phyloP scores from a whole-genome alignment of 208 protist genomes.

The Trypanosoma cruzi region DNA sequence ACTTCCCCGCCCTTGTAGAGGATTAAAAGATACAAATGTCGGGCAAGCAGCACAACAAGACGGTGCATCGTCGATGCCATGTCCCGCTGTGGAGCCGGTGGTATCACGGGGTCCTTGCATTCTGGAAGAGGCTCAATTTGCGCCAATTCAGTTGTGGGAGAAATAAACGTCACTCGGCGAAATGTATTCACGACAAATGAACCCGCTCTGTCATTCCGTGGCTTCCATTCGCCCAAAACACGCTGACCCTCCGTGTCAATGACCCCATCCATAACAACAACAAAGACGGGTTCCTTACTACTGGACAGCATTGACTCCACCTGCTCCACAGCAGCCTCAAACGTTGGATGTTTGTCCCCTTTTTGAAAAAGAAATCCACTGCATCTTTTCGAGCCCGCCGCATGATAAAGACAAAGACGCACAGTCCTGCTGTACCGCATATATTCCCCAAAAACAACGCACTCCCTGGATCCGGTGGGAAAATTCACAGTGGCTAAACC shows the following conservation, averaged over 20 bases:
- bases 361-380: slow-evolving; percentile 7
- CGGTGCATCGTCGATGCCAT: slow-evolving; percentile 66
- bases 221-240: slow-evolving; percentile 66
- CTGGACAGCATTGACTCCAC: slow-evolving; percentile 6
- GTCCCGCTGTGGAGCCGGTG: slow-evolving; percentile 47
- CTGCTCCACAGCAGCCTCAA: slow-evolving; percentile 21
- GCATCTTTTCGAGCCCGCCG: not conserved
- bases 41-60: slow-evolving; percentile 84
- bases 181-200: slow-evolving; percentile 60
- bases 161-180: slow-evolving; percentile 38
- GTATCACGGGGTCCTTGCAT: slow-evolving; percentile 58
- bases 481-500: slow-evolving; percentile 26
- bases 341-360: slow-evolving; percentile 4
- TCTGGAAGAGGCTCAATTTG: slow-evolving; percentile 83
- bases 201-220: slow-evolving; percentile 49
- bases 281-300: slow-evolving; percentile 12
- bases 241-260: slow-evolving; percentile 79
- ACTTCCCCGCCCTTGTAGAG: slow-evolving; percentile 48
- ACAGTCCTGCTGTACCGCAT: slow-evolving; percentile 58
- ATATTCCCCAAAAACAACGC: slow-evolving; percentile 61
- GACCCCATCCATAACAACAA: slow-evolving; percentile 44
- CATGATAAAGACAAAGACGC: slow-evolving; percentile 40
- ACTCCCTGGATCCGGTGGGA: slow-evolving; percentile 9
- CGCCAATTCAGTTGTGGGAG: slow-evolving; percentile 51
- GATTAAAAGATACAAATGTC: slow-evolving; percentile 85